These are phyloP conservation scores for Eremochloa ophiuroides DNA, from an alignment of 176 grass and related monocot species.

Conservation along the genomic window DNA sequence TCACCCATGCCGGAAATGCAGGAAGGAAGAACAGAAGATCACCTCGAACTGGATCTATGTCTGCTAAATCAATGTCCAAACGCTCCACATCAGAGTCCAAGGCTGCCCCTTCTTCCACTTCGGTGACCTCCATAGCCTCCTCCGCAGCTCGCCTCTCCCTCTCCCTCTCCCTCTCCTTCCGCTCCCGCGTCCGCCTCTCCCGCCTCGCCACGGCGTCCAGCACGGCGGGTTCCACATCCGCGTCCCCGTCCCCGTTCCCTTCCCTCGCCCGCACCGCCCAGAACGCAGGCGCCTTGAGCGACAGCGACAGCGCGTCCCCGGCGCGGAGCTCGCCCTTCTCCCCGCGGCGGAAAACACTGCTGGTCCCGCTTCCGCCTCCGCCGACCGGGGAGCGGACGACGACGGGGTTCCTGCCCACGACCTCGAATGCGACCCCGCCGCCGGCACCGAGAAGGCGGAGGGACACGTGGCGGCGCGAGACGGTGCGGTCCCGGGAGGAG, in stretches of 20 bases:
- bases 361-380: not conserved
- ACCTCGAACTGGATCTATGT: conserved; percentile 69
- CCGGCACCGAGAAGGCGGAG: conserved; percentile 26
- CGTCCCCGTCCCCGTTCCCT: not conserved
- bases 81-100: conserved; percentile 23
- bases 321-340: conserved; percentile 57
- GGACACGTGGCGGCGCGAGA: conserved; percentile 68
- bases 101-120: not conserved
- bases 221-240: conserved; percentile 40
- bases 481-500: conserved; percentile 11
- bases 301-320: conserved; percentile 58
- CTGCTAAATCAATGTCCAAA: conserved; percentile 34
- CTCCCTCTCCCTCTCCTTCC: conserved; percentile 51
- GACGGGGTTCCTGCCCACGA: conserved; percentile 73
- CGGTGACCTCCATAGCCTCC: conserved; percentile 35
- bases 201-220: conserved; percentile 70
- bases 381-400: conserved; percentile 24
- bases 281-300: conserved; percentile 50
- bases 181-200: conserved; percentile 57
- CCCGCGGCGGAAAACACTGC: conserved; percentile 29
- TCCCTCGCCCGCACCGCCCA: conserved; percentile 38
- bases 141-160: conserved; percentile 20
- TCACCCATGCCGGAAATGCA: not conserved
- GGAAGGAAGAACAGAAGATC: not conserved
- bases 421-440: conserved; percentile 43